Conservation (phyloP, 2,329 filamentous ascomycete genomes). For the Aureobasidium sp. region DNA sequence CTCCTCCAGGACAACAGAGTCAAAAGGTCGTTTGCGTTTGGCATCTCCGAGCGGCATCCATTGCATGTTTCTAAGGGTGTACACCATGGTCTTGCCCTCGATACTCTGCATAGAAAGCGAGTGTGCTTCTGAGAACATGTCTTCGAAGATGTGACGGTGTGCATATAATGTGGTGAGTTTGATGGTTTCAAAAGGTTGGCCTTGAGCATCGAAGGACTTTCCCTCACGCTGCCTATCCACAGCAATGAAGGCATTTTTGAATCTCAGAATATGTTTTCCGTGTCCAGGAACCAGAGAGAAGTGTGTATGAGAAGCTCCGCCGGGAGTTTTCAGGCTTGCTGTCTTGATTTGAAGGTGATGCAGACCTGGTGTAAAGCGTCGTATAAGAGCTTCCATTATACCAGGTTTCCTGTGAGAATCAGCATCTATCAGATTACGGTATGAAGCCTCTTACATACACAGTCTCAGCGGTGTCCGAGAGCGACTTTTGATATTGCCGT, state of each 20-base stretch:
- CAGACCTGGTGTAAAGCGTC: conserved; percentile 52
- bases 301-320: conserved; percentile 65
- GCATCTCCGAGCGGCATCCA: conserved; percentile 83
- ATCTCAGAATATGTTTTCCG: conserved; percentile 79
- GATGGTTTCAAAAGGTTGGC: conserved; percentile 89
- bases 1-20: conserved; percentile 77
- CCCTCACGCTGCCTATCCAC: conserved; percentile 77
- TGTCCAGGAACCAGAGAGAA: conserved; percentile 90
- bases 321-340: conserved; percentile 53
- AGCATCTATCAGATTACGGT: background rate
- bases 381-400: conserved; percentile 48
- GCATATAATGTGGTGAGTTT: conserved; percentile 87
- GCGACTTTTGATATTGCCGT: conserved; percentile 39
- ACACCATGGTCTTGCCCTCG: conserved; percentile 90
- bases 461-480: conserved; percentile 46
- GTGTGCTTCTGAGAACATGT: conserved; percentile 83
- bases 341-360: conserved; percentile 61
- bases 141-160: conserved; percentile 81
- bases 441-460: conserved; percentile 20
- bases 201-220: conserved; percentile 72
- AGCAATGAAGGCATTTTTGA: conserved; percentile 77
- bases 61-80: conserved; percentile 73
- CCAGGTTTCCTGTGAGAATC: conserved; percentile 23
- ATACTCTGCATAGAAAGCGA: conserved; percentile 68
- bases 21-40: conserved; percentile 76